Conservation (phyloP, 106 monocot species). For the Agapanthus africanus region DNA sequence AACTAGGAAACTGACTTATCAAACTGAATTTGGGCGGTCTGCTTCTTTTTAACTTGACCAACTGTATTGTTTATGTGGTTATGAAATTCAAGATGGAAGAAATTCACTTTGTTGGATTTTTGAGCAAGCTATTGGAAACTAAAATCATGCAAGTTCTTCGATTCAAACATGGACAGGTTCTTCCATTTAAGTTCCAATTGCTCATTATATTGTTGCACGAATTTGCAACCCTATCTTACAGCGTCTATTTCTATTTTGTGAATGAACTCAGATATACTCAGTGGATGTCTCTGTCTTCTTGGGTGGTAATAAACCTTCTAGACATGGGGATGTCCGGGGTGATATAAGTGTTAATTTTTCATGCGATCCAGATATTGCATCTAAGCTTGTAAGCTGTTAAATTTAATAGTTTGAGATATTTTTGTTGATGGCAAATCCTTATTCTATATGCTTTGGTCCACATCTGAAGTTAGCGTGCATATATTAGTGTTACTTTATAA, state of each 20-base stretch:
- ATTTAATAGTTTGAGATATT: not conserved
- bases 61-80: slow-evolving; percentile 9
- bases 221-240: not conserved
- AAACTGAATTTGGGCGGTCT: not conserved
- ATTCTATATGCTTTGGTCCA: not conserved
- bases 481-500: not conserved
- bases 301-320: slow-evolving; percentile 98
- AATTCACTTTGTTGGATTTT: slow-evolving; percentile 88
- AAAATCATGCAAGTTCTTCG: slow-evolving; percentile 97
- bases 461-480: not conserved
- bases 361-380: slow-evolving; percentile 89
- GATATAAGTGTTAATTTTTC: slow-evolving; percentile 96
- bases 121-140: slow-evolving; percentile 95
- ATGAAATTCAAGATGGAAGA: slow-evolving; percentile 72
- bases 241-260: slow-evolving; percentile 7
- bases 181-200: not conserved
- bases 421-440: not conserved
- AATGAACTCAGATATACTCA: slow-evolving; percentile 67
- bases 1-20: not conserved
- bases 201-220: not conserved
- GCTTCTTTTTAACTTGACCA: not conserved
- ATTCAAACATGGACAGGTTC: slow-evolving; percentile 98
- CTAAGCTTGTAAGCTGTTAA: slow-evolving; percentile 64
- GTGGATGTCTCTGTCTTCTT: slow-evolving; percentile 91
- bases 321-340: slow-evolving; percentile 88